Evolutionary conservation across 306 rosid genomes (phyloP).

Genomic region (Prunus campanulata): DNA sequence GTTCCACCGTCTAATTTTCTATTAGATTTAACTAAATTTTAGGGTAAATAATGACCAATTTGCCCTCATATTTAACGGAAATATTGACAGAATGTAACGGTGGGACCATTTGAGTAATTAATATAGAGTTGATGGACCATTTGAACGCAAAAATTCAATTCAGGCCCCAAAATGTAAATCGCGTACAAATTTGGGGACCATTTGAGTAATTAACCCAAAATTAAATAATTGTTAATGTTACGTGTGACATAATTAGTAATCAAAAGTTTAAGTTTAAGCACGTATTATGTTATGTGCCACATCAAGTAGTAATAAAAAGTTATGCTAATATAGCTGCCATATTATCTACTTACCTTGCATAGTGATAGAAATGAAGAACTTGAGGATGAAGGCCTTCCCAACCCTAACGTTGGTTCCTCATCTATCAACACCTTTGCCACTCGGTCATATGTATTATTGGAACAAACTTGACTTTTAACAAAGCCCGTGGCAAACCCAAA

Average conservation of each 20-base stretch:
- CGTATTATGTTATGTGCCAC: background rate
- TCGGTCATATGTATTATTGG: conserved; percentile 7
- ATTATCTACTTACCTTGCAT: conserved; percentile 51
- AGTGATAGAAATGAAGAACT: conserved; percentile 35
- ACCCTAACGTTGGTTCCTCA: conserved; percentile 39
- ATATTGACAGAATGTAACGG: too few species aligned
- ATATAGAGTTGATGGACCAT: too few species aligned
- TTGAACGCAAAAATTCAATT: too few species aligned
- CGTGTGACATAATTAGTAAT: background rate
- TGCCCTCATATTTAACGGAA: too few species aligned
- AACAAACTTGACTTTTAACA: conserved; percentile 16
- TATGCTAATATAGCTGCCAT: background rate
- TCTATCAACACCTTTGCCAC: conserved; percentile 39
- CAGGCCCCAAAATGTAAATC: too few species aligned
- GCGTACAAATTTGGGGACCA: too few species aligned
- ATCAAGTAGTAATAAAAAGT: background rate
- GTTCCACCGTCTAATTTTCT: too few species aligned
- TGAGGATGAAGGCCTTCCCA: conserved; percentile 36
- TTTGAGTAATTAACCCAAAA: too few species aligned
- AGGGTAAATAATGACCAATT: too few species aligned
- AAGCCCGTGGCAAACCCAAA: conserved; percentile 77
- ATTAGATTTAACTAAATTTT: too few species aligned
- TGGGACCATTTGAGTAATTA: too few species aligned
- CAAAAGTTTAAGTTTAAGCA: background rate
- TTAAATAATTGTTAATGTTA: background rate